These are phyloP conservation scores for Calonectria montana DNA, from an alignment of 2,329 filamentous ascomycete species.

Conservation along the genomic window DNA sequence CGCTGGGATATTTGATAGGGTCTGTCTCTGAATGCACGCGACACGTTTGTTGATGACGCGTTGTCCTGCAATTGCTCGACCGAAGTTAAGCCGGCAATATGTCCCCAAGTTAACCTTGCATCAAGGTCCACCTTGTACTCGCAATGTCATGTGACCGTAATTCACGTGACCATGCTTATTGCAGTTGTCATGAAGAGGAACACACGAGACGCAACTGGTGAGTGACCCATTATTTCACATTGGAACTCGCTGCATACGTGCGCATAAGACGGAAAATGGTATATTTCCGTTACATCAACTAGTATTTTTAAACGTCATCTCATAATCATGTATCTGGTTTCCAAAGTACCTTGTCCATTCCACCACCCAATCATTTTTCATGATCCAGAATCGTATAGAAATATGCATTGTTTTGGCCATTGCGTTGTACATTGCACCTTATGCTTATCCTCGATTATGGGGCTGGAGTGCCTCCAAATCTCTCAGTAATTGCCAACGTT, in stretches of 20 bases:
- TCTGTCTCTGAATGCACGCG: slow-evolving; percentile 6
- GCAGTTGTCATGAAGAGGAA: background rate
- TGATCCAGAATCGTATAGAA: background rate
- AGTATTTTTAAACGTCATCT: background rate
- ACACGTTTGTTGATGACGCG: slow-evolving; percentile 12
- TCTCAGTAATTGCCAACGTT: background rate
- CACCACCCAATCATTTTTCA: background rate
- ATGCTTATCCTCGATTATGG: background rate
- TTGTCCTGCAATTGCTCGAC: background rate
- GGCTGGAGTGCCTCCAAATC: too few relatives aligned
- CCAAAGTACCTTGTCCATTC: background rate
- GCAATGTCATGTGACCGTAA: background rate
- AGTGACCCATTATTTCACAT: background rate
- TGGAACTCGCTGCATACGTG: background rate
- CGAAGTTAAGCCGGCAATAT: background rate
- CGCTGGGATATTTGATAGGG: background rate
- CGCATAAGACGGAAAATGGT: background rate
- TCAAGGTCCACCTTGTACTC: background rate
- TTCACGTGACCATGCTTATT: background rate
- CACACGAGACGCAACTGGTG: background rate
- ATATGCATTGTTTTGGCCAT: background rate
- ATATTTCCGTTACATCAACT: background rate
- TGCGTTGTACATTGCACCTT: background rate
- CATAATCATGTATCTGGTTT: background rate
- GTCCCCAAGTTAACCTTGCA: background rate